phyloP scores from a whole-genome alignment of 2,329 filamentous ascomycete genomes.

The Fusarium transvaalense region DNA sequence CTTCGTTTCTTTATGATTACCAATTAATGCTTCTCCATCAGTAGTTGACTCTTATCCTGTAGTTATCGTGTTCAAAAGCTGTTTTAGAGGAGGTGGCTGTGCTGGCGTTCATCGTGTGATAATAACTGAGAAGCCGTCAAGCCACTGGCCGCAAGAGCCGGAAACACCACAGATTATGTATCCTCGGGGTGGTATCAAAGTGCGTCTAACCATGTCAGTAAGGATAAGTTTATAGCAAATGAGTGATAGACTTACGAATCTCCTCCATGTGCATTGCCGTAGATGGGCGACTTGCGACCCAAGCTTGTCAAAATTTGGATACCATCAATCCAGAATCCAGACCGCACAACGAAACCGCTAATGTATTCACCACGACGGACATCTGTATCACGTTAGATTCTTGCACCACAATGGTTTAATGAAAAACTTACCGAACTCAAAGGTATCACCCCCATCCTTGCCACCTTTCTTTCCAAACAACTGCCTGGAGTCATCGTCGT shows the following conservation, averaged over 20 bases:
- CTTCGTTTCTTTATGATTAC: slow-evolving; percentile 18
- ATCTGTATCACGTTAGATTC: slow-evolving; percentile 67
- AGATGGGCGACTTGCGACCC: slow-evolving; percentile 87
- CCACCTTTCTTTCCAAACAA: slow-evolving; percentile 87
- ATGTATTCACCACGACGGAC: slow-evolving; percentile 87
- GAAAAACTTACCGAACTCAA: slow-evolving; percentile 76
- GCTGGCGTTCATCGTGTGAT: slow-evolving; percentile 57
- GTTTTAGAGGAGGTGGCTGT: background rate
- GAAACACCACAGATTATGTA: slow-evolving; percentile 90
- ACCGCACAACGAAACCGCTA: slow-evolving; percentile 85
- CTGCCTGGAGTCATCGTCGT: slow-evolving; percentile 87
- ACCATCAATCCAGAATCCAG: slow-evolving; percentile 86
- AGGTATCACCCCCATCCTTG: slow-evolving; percentile 76
- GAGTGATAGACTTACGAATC: slow-evolving; percentile 74
- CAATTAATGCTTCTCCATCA: slow-evolving; percentile 35
- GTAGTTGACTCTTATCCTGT: slow-evolving; percentile 17
- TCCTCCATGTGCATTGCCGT: slow-evolving; percentile 83
- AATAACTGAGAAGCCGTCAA: slow-evolving; percentile 88
- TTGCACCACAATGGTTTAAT: background rate
- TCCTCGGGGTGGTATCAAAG: slow-evolving; percentile 87
- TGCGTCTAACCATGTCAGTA: slow-evolving; percentile 71
- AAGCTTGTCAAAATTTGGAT: slow-evolving; percentile 90
- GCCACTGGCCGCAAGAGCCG: slow-evolving; percentile 82
- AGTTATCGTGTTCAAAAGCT: slow-evolving; percentile 31
- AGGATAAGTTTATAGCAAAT: background rate